Evolutionary conservation across 768 basidiomycete genomes (phyloP).

Genomic region (Auricularia cornea): DNA sequence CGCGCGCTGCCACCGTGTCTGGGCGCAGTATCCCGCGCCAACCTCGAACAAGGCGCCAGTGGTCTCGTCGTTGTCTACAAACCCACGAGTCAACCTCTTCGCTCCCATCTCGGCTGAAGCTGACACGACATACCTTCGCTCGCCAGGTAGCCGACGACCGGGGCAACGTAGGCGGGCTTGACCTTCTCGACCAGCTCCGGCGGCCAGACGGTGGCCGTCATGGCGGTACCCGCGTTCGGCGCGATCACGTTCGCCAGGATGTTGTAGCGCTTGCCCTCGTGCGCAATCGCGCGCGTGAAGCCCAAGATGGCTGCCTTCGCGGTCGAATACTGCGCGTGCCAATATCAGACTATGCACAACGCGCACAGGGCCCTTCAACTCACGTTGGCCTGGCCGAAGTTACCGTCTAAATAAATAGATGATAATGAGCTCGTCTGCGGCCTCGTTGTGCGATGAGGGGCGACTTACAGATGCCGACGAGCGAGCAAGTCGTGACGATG

Average conservation of each 20-base stretch:
- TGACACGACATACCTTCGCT: slow-evolving; percentile 46
- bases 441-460: too few relatives aligned
- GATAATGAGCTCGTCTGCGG: too few relatives aligned
- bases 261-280: slow-evolving; percentile 87
- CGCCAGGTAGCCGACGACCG: slow-evolving; percentile 83
- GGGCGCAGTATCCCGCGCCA: slow-evolving; percentile 84
- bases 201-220: slow-evolving; percentile 82
- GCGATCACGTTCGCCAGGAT: slow-evolving; percentile 86
- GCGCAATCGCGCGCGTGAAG: slow-evolving; percentile 79
- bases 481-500: slow-evolving; percentile 89
- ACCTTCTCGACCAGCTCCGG: slow-evolving; percentile 84
- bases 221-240: slow-evolving; percentile 82
- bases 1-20: slow-evolving; percentile 87
- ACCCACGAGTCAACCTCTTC: too few relatives aligned
- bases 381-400: slow-evolving; percentile 85
- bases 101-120: background rate
- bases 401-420: slow-evolving; percentile 52
- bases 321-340: slow-evolving; percentile 54
- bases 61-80: slow-evolving; percentile 56
- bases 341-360: slow-evolving; percentile 22
- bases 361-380: slow-evolving; percentile 25
- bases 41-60: slow-evolving; percentile 79
- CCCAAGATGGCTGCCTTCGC: slow-evolving; percentile 91
- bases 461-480: slow-evolving; percentile 84
- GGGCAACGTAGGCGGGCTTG: slow-evolving; percentile 92